These are phyloP conservation scores for Auricularia auricula-judae DNA, from an alignment of 768 basidiomycete species.

Conservation along the genomic window DNA sequence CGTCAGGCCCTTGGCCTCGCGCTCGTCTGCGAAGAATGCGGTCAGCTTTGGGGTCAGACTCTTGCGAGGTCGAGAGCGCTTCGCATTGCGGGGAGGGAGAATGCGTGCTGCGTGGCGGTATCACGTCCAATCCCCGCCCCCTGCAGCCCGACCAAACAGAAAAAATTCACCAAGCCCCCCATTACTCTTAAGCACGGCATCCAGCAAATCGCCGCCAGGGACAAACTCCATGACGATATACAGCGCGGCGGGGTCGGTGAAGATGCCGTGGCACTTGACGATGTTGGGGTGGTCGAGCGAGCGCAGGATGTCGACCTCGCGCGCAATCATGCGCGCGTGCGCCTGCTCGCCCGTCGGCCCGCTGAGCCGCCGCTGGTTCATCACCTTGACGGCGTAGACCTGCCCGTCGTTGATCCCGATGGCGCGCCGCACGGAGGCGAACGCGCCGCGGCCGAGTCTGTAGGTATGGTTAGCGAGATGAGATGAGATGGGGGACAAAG, in stretches of 20 bases:
- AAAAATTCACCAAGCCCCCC: conserved; percentile 61
- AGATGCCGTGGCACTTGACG: conserved; percentile 68
- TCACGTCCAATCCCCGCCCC: too few species aligned
- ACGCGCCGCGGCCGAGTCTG: conserved; percentile 75
- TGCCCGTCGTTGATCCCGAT: conserved; percentile 58
- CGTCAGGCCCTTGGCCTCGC: conserved; percentile 22
- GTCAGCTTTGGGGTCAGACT: background rate
- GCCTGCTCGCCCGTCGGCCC: conserved; percentile 10
- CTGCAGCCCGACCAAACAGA: too few species aligned
- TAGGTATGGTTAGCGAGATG: too few species aligned
- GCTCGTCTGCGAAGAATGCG: conserved; percentile 16
- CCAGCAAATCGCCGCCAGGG: conserved; percentile 26
- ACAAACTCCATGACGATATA: conserved; percentile 27
- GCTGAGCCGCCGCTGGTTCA: conserved; percentile 13
- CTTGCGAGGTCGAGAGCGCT: too few species aligned
- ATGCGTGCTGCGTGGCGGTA: too few species aligned
- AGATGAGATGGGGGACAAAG: background rate
- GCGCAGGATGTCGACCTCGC: conserved; percentile 74
- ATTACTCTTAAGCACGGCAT: conserved; percentile 30
- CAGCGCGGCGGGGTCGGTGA: conserved; percentile 44
- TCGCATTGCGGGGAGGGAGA: too few species aligned
- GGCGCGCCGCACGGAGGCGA: conserved; percentile 83
- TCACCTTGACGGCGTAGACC: conserved; percentile 71
- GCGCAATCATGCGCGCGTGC: conserved; percentile 34
- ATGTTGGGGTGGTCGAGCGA: conserved; percentile 72